A percentile compares a stretch with the other conserved stretches of the same genome.
Conservation (phyloP, 495 filamentous ascomycete genomes). For the Mycothermus thermophilus region DNA sequence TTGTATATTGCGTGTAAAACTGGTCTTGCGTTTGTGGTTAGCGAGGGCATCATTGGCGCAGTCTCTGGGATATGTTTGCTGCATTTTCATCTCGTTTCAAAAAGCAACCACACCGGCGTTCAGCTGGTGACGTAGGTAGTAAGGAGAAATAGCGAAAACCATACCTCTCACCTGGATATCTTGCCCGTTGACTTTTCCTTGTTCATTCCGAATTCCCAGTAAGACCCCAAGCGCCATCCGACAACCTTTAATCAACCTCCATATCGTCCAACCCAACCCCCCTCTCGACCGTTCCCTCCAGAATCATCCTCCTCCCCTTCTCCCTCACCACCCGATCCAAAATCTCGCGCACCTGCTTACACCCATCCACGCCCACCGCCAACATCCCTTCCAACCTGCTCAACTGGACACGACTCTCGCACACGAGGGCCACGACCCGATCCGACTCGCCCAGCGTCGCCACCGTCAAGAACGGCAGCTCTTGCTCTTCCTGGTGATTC, state of each 20-base stretch:
- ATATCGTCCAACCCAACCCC: conserved; percentile 28
- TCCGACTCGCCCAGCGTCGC: conserved; percentile 60
- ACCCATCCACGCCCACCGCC: conserved; percentile 82
- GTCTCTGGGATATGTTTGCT: too few relatives aligned
- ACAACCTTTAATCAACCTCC: conserved; percentile 27
- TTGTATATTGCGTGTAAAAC: neutral
- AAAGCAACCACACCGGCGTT: neutral
- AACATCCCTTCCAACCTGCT: conserved; percentile 79
- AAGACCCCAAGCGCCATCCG: too few relatives aligned
- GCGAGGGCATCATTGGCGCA: neutral
- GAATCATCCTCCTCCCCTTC: conserved; percentile 50
- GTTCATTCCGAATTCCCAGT: neutral
- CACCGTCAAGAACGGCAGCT: conserved; percentile 78
- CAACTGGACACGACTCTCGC: conserved; percentile 72
- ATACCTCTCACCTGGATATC: neutral
- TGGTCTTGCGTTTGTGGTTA: conserved; percentile 5
- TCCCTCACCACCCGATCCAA: conserved; percentile 54
- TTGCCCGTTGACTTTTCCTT: neutral
- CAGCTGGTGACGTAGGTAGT: neutral
- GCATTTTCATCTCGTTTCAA: neutral
- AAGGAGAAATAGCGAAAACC: neutral
- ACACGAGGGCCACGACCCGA: conserved; percentile 61
- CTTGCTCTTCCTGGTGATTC: conserved; percentile 73
- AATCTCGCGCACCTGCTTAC: conserved; percentile 68
- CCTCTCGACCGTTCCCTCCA: conserved; percentile 38